Evolutionary conservation across 2,329 filamentous ascomycete species (phyloP), one percentile per base, ranked within the genome.

Genomic region (Xylariaceae sp.): DNA sequence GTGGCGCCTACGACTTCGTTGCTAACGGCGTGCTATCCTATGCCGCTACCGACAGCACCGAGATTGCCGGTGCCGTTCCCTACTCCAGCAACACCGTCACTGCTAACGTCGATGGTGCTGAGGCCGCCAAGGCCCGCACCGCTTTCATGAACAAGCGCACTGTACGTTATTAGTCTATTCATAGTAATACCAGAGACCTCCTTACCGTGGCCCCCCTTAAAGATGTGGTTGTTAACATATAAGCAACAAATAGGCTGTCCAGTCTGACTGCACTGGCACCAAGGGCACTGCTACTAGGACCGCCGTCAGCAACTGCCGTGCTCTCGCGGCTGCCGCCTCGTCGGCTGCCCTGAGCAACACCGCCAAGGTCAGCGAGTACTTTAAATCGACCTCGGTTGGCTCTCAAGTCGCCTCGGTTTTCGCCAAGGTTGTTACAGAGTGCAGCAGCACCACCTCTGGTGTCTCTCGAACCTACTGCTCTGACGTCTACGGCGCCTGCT

Each of bases 341-440:
- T 59, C 75, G 83, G 88, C 68, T 77, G 68, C 6, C 83, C 88
- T 73, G 85, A 87, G 64, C 82, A 86, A 74, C 3, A 86, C 80
- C 5, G 88, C 86, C 14, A 79, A 79, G 33, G 70, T 90, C 12
- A 86, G 88, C 66, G 87, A 90, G 76, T 78, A 81, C 65, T 87
- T 87, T 11, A 87, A 89, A 66, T 66, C 80, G 75, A 64, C 58
- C 24, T 56, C 58, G 3, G 62, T 57, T n/a, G 58, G 59, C 52
- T 80, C 11, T 71, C 79, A 66, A 76, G 74, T 72, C 58, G 83
- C 84, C 56, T 80, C 37, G 4, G 62, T 64, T 23, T 65, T 65
- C 62, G 58, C 50, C 31, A 45, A 36, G 7, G 77, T 88, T 6
- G 80, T 83, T 4, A 64, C 65, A 2, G 84, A 89, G 72, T 87